Evolutionary conservation across 164 flowering plant species (phyloP), one percentile per base, ranked within the genome.

Genomic region (Magnolia sinica): DNA sequence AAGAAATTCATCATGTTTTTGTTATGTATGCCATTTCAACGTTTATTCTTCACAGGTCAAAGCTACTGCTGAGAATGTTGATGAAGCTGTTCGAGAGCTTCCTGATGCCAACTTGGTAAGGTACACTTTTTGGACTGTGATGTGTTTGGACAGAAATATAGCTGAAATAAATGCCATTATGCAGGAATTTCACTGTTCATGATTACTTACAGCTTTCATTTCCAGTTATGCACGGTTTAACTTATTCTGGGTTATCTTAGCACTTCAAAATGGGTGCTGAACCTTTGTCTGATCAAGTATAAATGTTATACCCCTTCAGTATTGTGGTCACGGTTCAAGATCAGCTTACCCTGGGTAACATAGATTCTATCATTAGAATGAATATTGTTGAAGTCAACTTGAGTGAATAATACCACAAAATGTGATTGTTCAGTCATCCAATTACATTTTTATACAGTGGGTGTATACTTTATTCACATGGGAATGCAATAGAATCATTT

Each of bases 41-140:
- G 7, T n/a, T 70, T 70, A 73, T 31, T 22, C 76, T 74, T 80
- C 50, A 27, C 87, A 96, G 99, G 99, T 96, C 19, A 96, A 96
- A 89, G 94, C 94, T 72, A 96, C 99, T 59, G 99, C 99, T 74
- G 96, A 86, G 85, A 93, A 93, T 89, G 96, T 96, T 63, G 89
- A 92, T 85, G 99, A 88, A 82, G 99, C 99, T 81, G 98, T 93
- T 78, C 85, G 98, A 68, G 99, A 96, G 80, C 98, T 96, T 87
- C 99, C 99, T 78, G 99, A 96, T 83, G 99, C 99, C 88, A 96
- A 96, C 85, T 90, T 84, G 98, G 98, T 96, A 96, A 90, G 98
- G 97, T 96, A 93, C 84, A 87, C 86, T 73, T 84, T 82, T 83
- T 68, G 58, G 69, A 75, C 75, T 69, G 76, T 50, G 22, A 76